Conservation (phyloP, 2,329 filamentous ascomycete genomes). For the Alternaria gansuensis region DNA sequence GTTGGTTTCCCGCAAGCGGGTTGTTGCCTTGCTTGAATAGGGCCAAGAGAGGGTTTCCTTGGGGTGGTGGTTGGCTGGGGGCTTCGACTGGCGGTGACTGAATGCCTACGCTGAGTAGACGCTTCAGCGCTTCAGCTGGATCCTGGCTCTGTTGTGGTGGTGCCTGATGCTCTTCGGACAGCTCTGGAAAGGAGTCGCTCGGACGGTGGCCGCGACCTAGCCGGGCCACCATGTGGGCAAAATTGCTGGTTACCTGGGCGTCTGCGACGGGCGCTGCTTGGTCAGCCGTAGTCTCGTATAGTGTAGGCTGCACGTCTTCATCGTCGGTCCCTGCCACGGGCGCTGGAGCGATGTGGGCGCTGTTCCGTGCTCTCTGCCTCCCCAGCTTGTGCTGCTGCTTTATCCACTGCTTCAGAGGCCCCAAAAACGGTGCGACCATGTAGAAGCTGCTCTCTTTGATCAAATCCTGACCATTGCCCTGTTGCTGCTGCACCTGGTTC, state of each 20-base stretch:
- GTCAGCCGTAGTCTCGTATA: slow-evolving; percentile 43
- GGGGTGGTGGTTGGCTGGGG: slow-evolving; percentile 26
- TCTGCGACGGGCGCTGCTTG: slow-evolving; percentile 24
- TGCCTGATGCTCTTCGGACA: slow-evolving; percentile 35
- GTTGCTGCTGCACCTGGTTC: slow-evolving; percentile 65
- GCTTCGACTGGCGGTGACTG: slow-evolving; percentile 49
- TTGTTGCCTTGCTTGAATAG: slow-evolving; percentile 57
- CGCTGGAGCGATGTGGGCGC: slow-evolving; percentile 29
- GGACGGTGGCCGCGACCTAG: slow-evolving; percentile 40
- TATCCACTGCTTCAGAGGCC: slow-evolving; percentile 88
- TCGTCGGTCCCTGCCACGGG: slow-evolving; percentile 42
- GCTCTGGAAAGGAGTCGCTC: slow-evolving; percentile 44
- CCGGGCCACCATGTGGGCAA: slow-evolving; percentile 46
- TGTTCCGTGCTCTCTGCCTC: slow-evolving; percentile 54
- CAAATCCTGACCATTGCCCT: slow-evolving; percentile 61
- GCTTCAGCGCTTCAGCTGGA: slow-evolving; percentile 63
- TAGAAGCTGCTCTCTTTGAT: slow-evolving; percentile 89
- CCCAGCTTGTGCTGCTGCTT: slow-evolving; percentile 82
- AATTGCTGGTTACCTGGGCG: slow-evolving; percentile 31
- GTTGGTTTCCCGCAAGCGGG: slow-evolving; percentile 23
- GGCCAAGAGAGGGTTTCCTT: slow-evolving; percentile 62
- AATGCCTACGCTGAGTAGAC: slow-evolving; percentile 57
- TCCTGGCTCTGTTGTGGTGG: slow-evolving; percentile 48
- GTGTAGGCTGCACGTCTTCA: slow-evolving; percentile 41
- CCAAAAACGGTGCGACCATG: slow-evolving; percentile 95